Evolutionary conservation across 1,284 basidiomycete species (phyloP).

Genomic region (Naganishia liquefaciens): DNA sequence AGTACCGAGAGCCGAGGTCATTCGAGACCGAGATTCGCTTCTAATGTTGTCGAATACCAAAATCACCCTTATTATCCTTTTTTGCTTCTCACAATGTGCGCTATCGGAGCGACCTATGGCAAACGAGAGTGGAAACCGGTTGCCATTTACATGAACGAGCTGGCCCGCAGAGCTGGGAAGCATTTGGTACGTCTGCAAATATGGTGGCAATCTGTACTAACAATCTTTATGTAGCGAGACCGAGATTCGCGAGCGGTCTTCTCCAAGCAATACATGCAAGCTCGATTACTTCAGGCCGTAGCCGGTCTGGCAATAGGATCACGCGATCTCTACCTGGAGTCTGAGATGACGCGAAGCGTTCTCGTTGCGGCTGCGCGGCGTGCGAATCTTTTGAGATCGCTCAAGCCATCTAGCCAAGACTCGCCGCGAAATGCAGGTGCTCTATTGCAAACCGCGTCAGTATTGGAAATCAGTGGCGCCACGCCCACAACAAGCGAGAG

Average conservation of each 20-base stretch:
- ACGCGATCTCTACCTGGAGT: constrained; percentile 44
- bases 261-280: constrained; percentile 38
- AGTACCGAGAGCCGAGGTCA: constrained; percentile 32
- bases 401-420: constrained; percentile 30
- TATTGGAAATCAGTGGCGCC: too few relatives aligned
- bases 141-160: constrained; percentile 42
- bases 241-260: constrained; percentile 45
- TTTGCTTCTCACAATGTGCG: constrained; percentile 41
- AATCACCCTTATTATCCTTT: constrained; percentile 36
- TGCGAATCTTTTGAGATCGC: constrained; percentile 39
- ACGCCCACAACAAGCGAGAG: neutral
- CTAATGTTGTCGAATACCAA: constrained; percentile 23
- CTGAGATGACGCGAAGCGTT: constrained; percentile 43
- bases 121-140: constrained; percentile 41
- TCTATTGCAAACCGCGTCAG: neutral
- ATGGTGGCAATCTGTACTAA: too few relatives aligned
- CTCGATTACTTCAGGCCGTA: constrained; percentile 40
- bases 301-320: constrained; percentile 43
- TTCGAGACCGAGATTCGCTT: neutral
- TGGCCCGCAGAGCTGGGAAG: constrained; percentile 42
- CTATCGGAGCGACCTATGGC: constrained; percentile 44
- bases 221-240: constrained; percentile 37
- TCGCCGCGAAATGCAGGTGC: constrained; percentile 3
- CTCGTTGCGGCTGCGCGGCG: constrained; percentile 41
- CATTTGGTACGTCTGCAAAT: constrained; percentile 40